A percentile compares a stretch with the other conserved stretches of the same genome.
phyloP scores from a whole-genome alignment of 1,284 basidiomycete species.

The Cryptococcus sp. region DNA sequence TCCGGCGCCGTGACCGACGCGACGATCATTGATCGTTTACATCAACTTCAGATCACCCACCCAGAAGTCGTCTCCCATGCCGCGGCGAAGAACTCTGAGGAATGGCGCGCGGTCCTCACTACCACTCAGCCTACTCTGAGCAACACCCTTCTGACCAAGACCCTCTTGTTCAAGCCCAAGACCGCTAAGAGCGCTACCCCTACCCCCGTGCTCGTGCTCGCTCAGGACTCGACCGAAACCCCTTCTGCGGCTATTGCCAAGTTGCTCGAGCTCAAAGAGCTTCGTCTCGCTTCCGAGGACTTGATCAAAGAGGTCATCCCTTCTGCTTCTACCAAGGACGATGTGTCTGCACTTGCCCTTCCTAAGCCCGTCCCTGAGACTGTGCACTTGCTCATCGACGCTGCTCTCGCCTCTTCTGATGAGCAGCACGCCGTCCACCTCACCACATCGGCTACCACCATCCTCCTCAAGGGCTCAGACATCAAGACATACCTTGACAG shows the following conservation, averaged over 20 bases:
- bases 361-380: constrained; percentile 71
- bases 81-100: constrained; percentile 42
- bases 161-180: constrained; percentile 56
- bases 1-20: constrained; percentile 76
- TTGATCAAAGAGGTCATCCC: constrained; percentile 81
- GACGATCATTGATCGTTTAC: constrained; percentile 58
- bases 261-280: constrained; percentile 83
- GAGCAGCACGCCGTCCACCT: constrained; percentile 73
- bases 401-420: constrained; percentile 65
- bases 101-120: constrained; percentile 51
- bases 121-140: constrained; percentile 11
- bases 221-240: constrained; percentile 79
- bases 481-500: constrained; percentile 71
- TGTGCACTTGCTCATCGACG: constrained; percentile 74
- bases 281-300: constrained; percentile 85
- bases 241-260: constrained; percentile 72
- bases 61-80: constrained; percentile 47
- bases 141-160: constrained; percentile 14
- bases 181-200: constrained; percentile 83
- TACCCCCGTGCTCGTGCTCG: constrained; percentile 83
- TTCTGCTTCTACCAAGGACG: constrained; percentile 71
- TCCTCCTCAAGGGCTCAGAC: constrained; percentile 76
- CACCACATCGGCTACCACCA: constrained; percentile 67
- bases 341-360: constrained; percentile 78
- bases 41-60: constrained; percentile 43